A percentile compares a stretch with the other conserved stretches of the same genome.
phyloP scores from a whole-genome alignment of 2,329 filamentous ascomycete genomes.

The Phyllosticta citriasiana region DNA sequence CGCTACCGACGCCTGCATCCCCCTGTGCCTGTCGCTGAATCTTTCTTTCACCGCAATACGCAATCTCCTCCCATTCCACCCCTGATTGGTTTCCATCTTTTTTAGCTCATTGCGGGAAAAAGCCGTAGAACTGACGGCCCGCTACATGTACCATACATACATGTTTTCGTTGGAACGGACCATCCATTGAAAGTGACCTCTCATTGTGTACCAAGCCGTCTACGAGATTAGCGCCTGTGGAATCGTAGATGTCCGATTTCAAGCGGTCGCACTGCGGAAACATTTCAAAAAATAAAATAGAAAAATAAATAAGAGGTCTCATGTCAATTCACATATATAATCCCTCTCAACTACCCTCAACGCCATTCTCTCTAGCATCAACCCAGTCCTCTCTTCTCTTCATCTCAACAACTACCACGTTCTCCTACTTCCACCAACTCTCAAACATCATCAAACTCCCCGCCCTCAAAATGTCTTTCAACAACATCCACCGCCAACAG shows the following conservation, averaged over 20 bases:
- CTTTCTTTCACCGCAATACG: not conserved
- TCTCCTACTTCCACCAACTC: not conserved
- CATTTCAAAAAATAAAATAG: not conserved
- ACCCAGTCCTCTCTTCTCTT: not conserved
- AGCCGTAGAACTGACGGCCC: conserved; percentile 8
- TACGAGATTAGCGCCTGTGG: conserved; percentile 20
- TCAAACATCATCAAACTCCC: not conserved
- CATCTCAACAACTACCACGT: not conserved
- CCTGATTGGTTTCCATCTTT: conserved; percentile 5
- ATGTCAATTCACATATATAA: conserved; percentile 8
- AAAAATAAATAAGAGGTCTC: not conserved
- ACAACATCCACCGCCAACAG: conserved; percentile 10
- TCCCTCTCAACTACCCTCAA: conserved; percentile 1
- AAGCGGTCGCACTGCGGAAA: not conserved
- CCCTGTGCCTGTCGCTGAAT: conserved; percentile 6
- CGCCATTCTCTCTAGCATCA: not conserved
- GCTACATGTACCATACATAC: conserved; percentile 7
- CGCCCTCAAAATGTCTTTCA: conserved; percentile 9
- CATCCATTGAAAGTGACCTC: not conserved
- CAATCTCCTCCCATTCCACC: not conserved
- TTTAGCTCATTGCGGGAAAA: not conserved
- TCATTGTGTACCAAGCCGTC: conserved; percentile 5
- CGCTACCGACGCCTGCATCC: conserved; percentile 1
- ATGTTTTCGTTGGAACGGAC: conserved; percentile 2
- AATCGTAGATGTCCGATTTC: conserved; percentile 36